These are phyloP conservation scores for Boletellus dicymbophilus DNA, from an alignment of 1,284 basidiomycete genomes.

Conservation along the genomic window DNA sequence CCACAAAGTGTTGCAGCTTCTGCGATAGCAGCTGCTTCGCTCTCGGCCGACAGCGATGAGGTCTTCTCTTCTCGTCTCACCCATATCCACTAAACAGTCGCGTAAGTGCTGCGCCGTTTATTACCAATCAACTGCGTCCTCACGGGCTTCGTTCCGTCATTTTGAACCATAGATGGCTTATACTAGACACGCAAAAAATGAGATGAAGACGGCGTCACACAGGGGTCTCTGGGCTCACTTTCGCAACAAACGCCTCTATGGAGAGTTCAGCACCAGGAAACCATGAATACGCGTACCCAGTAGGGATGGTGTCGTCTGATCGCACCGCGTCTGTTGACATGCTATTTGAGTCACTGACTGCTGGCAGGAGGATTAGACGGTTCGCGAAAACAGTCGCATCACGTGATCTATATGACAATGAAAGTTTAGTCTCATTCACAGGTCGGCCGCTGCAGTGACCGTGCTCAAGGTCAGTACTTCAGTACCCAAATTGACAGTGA, in stretches of 20 bases:
- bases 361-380: too few relatives aligned
- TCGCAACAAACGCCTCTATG: constrained; percentile 25
- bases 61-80: constrained; percentile 39
- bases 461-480: too few relatives aligned
- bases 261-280: constrained; percentile 17
- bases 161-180: constrained; percentile 73
- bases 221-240: constrained; percentile 14
- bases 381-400: too few relatives aligned
- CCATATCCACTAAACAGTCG: constrained; percentile 63
- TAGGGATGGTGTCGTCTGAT: constrained; percentile 16
- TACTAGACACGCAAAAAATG: constrained; percentile 46
- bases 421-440: too few relatives aligned
- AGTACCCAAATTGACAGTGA: too few relatives aligned
- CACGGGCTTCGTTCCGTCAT: constrained; percentile 73
- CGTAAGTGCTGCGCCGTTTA: neutral
- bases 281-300: constrained; percentile 26
- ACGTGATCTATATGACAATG: too few relatives aligned
- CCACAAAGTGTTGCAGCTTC: constrained; percentile 52
- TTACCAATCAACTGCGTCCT: constrained; percentile 17
- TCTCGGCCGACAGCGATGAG: constrained; percentile 18
- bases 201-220: neutral
- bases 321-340: constrained; percentile 14
- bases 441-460: too few relatives aligned
- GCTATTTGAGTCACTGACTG: too few relatives aligned
- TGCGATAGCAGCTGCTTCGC: constrained; percentile 38